Conservation (phyloP, 2,329 filamentous ascomycete species). For the Exophiala viscosa region DNA sequence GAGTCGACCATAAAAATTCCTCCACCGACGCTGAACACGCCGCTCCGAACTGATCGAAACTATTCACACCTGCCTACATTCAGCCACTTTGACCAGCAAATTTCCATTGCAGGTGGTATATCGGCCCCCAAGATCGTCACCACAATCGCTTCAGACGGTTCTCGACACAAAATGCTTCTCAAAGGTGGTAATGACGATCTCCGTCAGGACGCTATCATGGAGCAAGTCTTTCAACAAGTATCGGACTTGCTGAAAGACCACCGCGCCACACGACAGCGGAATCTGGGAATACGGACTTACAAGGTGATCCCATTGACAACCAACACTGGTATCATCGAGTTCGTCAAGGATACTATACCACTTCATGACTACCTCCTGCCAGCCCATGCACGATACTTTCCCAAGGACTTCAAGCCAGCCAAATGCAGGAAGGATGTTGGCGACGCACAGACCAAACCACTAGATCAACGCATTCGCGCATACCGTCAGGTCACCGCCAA, state of each 20-base stretch:
- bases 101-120: slow-evolving; percentile 83
- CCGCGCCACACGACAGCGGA: slow-evolving; percentile 79
- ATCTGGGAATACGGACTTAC: slow-evolving; percentile 89
- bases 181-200: slow-evolving; percentile 96
- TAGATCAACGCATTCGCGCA: slow-evolving; percentile 66
- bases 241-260: slow-evolving; percentile 85
- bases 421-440: slow-evolving; percentile 76
- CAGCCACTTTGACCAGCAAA: slow-evolving; percentile 65
- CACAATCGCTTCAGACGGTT: slow-evolving; percentile 71
- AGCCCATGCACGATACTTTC: slow-evolving; percentile 81
- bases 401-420: slow-evolving; percentile 72
- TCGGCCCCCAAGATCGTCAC: slow-evolving; percentile 94
- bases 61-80: slow-evolving; percentile 77
- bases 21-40: slow-evolving; percentile 82
- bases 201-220: slow-evolving; percentile 97
- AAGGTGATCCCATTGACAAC: slow-evolving; percentile 88
- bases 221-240: slow-evolving; percentile 96
- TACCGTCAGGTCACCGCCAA: slow-evolving; percentile 75
- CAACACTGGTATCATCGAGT: slow-evolving; percentile 89
- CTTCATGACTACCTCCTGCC: slow-evolving; percentile 89
- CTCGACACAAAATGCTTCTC: slow-evolving; percentile 80
- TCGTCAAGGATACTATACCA: slow-evolving; percentile 88
- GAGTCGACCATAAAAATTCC: slow-evolving; percentile 65
- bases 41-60: slow-evolving; percentile 67
- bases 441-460: slow-evolving; percentile 64